Evolutionary conservation across 495 filamentous ascomycete species (phyloP), one percentile per base, ranked within the genome.

Genomic region (Aspergillus homomorphus): DNA sequence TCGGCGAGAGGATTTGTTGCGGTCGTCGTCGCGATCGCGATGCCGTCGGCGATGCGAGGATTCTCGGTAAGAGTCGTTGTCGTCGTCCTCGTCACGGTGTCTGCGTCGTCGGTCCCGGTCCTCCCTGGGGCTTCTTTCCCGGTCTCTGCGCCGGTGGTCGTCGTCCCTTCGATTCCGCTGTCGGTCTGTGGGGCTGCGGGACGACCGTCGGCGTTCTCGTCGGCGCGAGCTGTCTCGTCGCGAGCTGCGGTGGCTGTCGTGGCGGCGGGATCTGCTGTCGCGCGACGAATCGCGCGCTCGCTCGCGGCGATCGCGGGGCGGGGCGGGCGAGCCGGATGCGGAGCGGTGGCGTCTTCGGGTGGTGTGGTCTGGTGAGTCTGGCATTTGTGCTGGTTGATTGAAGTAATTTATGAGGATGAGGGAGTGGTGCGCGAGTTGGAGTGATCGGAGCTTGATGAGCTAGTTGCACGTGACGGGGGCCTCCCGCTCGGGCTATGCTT

Each of bases 41-140:
- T 68, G 66, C n/a, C n/a, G n/a, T 54, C 68, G 60, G 48, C 65
- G 59, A 43, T 65, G 69, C 38, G 71, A 62, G 54, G 71, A 72
- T 14, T 63, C 65, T 28, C 64, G 23, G 52, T 18, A 63, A 63
- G 16, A 67, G 68, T 42, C 53, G 57, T 48, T 72, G 67, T 54
- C 69, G 66, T 48, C 62, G 69, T 60, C 67, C 62, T 57, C 61
- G 33, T 66, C 38, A 64, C 62, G n/a, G 42, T 46, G 45, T 42
- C 33, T 28, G 23, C 45, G 45, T 30, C 49, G n/a, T 18, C 22
- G 42, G 43, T 56, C 30, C 9, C 12, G 22, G 46, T 69, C 65
- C n/a, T 70, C 68, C 15, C 68, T 62, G 19, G 62, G 54, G 48
- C 60, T 65, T 19, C 60, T 58, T 23, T 54, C 65, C 54, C 63